A percentile compares a stretch with the other conserved stretches of the same genome.
phyloP scores from a whole-genome alignment of 192 early-diverging fungal species.

The Backusella mclennaniae region DNA sequence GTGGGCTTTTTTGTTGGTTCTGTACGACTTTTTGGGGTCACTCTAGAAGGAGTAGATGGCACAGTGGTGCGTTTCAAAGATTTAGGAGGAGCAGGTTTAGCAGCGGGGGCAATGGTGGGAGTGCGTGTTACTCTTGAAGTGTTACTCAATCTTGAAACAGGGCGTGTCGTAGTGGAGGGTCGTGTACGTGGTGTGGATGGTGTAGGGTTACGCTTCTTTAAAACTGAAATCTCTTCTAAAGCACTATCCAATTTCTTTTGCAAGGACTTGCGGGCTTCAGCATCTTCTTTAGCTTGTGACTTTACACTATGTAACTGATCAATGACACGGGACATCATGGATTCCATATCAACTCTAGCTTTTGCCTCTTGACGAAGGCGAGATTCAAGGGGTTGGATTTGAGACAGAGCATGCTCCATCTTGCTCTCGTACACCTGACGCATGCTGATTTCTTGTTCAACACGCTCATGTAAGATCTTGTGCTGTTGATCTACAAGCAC shows the following conservation, averaged over 20 bases:
- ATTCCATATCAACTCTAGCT: conserved; percentile 19
- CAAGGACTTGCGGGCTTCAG: neutral
- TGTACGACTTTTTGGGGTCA: conserved; percentile 1
- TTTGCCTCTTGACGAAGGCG: conserved; percentile 19
- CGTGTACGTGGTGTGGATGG: neutral
- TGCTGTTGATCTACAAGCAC: conserved; percentile 28
- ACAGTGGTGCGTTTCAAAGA: neutral
- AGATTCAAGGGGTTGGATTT: conserved; percentile 24
- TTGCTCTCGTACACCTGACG: conserved; percentile 26
- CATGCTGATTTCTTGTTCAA: conserved; percentile 31
- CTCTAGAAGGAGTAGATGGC: neutral
- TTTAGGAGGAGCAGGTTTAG: neutral
- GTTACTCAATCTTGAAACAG: neutral
- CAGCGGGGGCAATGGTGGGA: neutral
- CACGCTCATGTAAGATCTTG: conserved; percentile 22
- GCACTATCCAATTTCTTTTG: conserved; percentile 13
- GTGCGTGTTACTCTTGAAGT: neutral
- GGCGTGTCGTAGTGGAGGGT: neutral
- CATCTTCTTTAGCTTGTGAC: conserved; percentile 7
- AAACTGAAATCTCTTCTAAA: neutral
- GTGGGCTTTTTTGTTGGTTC: neutral
- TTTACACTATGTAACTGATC: conserved; percentile 21
- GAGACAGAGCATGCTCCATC: conserved; percentile 17
- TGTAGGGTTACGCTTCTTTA: conserved; percentile 15
- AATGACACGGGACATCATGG: conserved; percentile 17